phyloP scores from a whole-genome alignment of 2,329 filamentous ascomycete genomes.

The Raffaelea ambrosiae region DNA sequence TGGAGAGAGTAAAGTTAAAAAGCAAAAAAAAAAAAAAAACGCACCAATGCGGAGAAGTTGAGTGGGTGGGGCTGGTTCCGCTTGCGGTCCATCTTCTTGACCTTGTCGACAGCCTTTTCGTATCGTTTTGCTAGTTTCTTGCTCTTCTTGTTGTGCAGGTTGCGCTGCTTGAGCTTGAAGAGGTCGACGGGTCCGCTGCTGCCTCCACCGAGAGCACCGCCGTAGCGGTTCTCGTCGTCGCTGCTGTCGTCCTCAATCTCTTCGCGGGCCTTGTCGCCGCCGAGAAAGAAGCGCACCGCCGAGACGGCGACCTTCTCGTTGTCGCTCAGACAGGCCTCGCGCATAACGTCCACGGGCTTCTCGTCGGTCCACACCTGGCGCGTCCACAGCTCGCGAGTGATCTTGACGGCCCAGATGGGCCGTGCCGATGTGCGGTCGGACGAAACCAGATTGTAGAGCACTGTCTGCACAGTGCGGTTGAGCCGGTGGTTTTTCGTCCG shows the following conservation, averaged over 20 bases:
- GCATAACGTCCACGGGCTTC: conserved; percentile 93
- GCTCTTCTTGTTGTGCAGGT: conserved; percentile 91
- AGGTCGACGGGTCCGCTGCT: conserved; percentile 51
- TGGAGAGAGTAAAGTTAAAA: background rate
- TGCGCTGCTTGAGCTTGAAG: conserved; percentile 72
- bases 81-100: conserved; percentile 78
- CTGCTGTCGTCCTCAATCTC: conserved; percentile 85
- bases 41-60: conserved; percentile 79
- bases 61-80: conserved; percentile 80
- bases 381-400: conserved; percentile 94
- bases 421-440: conserved; percentile 78
- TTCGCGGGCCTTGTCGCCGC: conserved; percentile 91
- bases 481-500: conserved; percentile 86
- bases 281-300: conserved; percentile 88
- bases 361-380: conserved; percentile 92
- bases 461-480: conserved; percentile 87
- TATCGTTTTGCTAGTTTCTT: conserved; percentile 77
- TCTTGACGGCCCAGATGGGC: conserved; percentile 90
- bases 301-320: conserved; percentile 89
- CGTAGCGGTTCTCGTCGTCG: conserved; percentile 41
- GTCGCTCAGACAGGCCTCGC: conserved; percentile 78
- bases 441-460: conserved; percentile 84
- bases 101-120: conserved; percentile 70
- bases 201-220: conserved; percentile 12
- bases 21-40: conserved; percentile 1